A percentile compares a stretch with the other conserved stretches of the same genome.
Conservation (phyloP, 108 stramenopile genomes). For the Skeletonema grethae region DNA sequence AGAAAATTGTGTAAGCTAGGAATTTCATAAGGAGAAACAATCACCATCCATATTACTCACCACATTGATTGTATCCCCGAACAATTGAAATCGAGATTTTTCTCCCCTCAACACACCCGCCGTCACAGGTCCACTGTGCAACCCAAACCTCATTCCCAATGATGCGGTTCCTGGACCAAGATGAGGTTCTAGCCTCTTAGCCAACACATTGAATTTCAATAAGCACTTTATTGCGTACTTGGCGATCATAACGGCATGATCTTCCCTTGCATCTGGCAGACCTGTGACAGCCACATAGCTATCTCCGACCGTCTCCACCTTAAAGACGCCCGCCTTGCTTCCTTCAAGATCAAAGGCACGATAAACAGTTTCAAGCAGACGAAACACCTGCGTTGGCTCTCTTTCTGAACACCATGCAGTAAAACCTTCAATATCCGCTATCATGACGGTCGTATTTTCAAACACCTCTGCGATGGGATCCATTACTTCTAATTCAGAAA, state of each 20-base stretch:
- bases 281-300: constrained; percentile 61
- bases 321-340: constrained; percentile 44
- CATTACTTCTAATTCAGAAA: not conserved
- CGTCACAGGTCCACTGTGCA: constrained; percentile 57
- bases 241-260: constrained; percentile 51
- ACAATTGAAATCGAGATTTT: constrained; percentile 54
- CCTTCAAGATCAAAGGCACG: constrained; percentile 50
- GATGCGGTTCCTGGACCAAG: constrained; percentile 48
- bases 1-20: not conserved
- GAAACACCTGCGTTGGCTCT: constrained; percentile 54
- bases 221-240: constrained; percentile 54
- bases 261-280: constrained; percentile 40
- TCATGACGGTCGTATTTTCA: constrained; percentile 6
- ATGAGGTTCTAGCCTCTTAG: constrained; percentile 16
- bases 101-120: constrained; percentile 58
- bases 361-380: constrained; percentile 52
- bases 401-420: constrained; percentile 58
- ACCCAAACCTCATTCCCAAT: constrained; percentile 46
- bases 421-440: constrained; percentile 57
- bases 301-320: constrained; percentile 47
- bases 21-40: not conserved
- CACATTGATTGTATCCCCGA: constrained; percentile 67
- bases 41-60: not conserved
- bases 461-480: constrained; percentile 13
- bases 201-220: constrained; percentile 37